A percentile compares a stretch with the other conserved stretches of the same genome.
Evolutionary conservation across 2,329 filamentous ascomycete genomes (phyloP).

Genomic region (Fusarium udum): DNA sequence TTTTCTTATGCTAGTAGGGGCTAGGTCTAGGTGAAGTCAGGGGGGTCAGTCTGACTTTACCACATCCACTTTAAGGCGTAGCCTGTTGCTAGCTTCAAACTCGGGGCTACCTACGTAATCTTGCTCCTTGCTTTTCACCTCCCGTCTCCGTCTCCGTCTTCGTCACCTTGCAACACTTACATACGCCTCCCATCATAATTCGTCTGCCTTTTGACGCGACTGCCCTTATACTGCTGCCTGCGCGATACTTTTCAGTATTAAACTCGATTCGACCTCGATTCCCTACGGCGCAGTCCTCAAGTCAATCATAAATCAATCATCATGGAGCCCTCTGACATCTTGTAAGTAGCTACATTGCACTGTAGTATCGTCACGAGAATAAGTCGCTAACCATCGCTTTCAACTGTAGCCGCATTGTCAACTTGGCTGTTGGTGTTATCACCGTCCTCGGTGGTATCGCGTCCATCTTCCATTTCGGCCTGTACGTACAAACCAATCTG

Average conservation of each 20-base stretch:
- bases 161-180: constrained; percentile 10
- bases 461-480: constrained; percentile 70
- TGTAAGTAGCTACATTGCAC: constrained; percentile 66
- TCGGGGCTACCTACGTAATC: constrained; percentile 34
- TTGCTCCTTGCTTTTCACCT: constrained; percentile 37
- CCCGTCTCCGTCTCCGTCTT: constrained; percentile 24
- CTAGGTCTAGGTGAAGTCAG: too few relatives aligned
- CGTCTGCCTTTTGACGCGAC: constrained; percentile 33
- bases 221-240: constrained; percentile 39
- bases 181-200: constrained; percentile 21
- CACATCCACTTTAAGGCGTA: background rate
- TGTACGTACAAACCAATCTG: constrained; percentile 60
- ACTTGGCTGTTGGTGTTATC: constrained; percentile 85
- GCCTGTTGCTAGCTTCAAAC: constrained; percentile 8
- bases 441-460: constrained; percentile 86
- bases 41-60: too few relatives aligned
- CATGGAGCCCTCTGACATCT: constrained; percentile 94
- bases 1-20: too few relatives aligned
- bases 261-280: constrained; percentile 19
- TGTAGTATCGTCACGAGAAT: background rate
- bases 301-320: constrained; percentile 39
- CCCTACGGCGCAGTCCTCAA: constrained; percentile 3
- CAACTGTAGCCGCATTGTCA: constrained; percentile 83
- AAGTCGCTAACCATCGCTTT: constrained; percentile 49
- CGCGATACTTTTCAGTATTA: constrained; percentile 16